A percentile compares a stretch with the other conserved stretches of the same genome.
phyloP scores from a whole-genome alignment of 768 basidiomycete genomes.

The Hemileccinum impolitum region DNA sequence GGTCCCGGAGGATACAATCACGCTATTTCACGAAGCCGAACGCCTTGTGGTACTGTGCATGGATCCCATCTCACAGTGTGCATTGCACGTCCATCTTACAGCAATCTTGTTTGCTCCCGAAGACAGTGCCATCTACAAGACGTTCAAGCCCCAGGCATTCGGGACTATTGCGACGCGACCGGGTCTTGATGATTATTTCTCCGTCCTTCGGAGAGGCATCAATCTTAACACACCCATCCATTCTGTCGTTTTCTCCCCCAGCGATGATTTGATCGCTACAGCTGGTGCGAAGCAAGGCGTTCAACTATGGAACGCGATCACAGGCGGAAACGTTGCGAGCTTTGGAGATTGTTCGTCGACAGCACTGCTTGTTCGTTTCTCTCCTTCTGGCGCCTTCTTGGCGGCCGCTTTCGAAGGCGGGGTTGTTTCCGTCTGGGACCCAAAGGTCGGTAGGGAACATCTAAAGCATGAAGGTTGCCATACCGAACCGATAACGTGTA shows the following conservation, averaged over 20 bases:
- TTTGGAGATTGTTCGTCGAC: constrained; percentile 11
- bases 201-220: neutral
- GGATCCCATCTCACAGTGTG: constrained; percentile 19
- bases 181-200: neutral
- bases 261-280: constrained; percentile 13
- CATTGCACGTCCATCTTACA: constrained; percentile 18
- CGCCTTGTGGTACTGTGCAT: constrained; percentile 18
- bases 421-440: constrained; percentile 18
- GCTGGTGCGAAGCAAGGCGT: constrained; percentile 14
- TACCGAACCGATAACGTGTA: constrained; percentile 10
- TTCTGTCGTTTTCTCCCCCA: constrained; percentile 15
- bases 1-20: constrained; percentile 4
- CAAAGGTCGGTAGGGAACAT: constrained; percentile 16
- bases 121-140: constrained; percentile 1
- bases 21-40: constrained; percentile 16
- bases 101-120: constrained; percentile 2
- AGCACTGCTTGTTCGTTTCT: constrained; percentile 16
- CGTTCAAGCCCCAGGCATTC: constrained; percentile 7
- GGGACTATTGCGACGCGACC: neutral
- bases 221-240: constrained; percentile 6
- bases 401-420: constrained; percentile 18
- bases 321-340: constrained; percentile 19
- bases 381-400: constrained; percentile 17
- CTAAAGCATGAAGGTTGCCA: constrained; percentile 15
- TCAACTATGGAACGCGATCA: constrained; percentile 21